phyloP scores from a whole-genome alignment of 2,329 filamentous ascomycete species.

The Zelopaecilomyces penicillatus region DNA sequence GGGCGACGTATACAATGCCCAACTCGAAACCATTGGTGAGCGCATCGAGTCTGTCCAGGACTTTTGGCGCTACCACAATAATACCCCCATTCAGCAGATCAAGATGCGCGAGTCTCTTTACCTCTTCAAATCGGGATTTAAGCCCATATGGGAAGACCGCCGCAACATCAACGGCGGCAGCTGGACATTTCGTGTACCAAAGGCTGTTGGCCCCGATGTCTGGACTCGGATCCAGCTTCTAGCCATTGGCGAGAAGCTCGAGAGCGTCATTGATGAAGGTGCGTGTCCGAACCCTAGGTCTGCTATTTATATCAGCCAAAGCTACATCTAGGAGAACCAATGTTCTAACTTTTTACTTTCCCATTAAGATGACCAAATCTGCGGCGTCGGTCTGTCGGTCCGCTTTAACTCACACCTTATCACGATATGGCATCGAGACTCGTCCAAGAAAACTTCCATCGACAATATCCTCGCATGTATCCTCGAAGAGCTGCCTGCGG shows the following conservation, averaged over 20 bases:
- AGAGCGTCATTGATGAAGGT: conserved; percentile 65
- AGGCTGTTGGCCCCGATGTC: conserved; percentile 61
- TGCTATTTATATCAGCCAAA: too few relatives aligned
- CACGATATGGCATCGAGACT: conserved; percentile 88
- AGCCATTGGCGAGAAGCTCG: conserved; percentile 74
- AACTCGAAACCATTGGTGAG: conserved; percentile 53
- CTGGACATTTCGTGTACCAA: conserved; percentile 88
- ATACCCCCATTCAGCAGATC: conserved; percentile 67
- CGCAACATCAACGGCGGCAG: conserved; percentile 79
- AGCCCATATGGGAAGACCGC: conserved; percentile 75
- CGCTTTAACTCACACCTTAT: conserved; percentile 85
- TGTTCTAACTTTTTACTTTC: not conserved
- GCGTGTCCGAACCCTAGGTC: conserved; percentile 19
- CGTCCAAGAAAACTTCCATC: conserved; percentile 69
- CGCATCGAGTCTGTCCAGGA: conserved; percentile 75
- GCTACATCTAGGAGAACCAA: not conserved
- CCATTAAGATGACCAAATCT: conserved; percentile 67
- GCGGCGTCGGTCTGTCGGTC: conserved; percentile 78
- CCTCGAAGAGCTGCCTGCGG: conserved; percentile 61
- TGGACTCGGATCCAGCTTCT: conserved; percentile 77
- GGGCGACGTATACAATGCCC: conserved; percentile 40
- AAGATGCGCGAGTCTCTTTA: conserved; percentile 71
- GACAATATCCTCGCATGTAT: conserved; percentile 66
- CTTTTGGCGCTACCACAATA: conserved; percentile 77
- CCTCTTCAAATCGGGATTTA: conserved; percentile 70